phyloP scores from a whole-genome alignment of 768 basidiomycete genomes.

The Dentipellis sp. region DNA sequence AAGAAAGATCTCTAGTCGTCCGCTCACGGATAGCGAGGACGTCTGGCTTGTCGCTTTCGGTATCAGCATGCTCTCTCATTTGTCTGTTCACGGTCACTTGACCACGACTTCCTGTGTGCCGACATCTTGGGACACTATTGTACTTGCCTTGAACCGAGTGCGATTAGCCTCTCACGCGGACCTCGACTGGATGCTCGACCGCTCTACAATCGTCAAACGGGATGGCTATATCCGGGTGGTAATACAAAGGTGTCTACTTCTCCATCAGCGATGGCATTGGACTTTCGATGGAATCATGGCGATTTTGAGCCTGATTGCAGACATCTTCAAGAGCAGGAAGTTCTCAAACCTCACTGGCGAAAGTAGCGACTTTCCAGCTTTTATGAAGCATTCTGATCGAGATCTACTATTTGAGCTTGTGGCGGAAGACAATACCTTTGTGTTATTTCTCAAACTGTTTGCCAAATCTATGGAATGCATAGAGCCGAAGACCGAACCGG shows the following conservation, averaged over 20 bases:
- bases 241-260: conserved; percentile 60
- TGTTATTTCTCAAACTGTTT: conserved; percentile 75
- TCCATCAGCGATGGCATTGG: conserved; percentile 79
- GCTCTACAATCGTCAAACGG: conserved; percentile 36
- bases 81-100: conserved; percentile 47
- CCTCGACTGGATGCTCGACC: conserved; percentile 30
- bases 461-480: conserved; percentile 44
- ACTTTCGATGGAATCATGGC: conserved; percentile 46
- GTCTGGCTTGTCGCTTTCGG: conserved; percentile 67
- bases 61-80: conserved; percentile 70
- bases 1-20: conserved; percentile 13
- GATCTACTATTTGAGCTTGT: conserved; percentile 41
- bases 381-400: conserved; percentile 50
- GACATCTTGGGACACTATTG: conserved; percentile 60
- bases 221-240: conserved; percentile 67
- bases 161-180: conserved; percentile 40
- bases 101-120: conserved; percentile 31
- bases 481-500: conserved; percentile 12
- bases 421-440: conserved; percentile 59
- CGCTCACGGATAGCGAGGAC: conserved; percentile 41
- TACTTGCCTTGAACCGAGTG: conserved; percentile 48
- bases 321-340: conserved; percentile 69
- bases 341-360: conserved; percentile 64
- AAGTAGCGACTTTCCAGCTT: conserved; percentile 58
- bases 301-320: conserved; percentile 55